Evolutionary conservation across 768 basidiomycete genomes (phyloP).

Genomic region (Saitozyma podzolica): DNA sequence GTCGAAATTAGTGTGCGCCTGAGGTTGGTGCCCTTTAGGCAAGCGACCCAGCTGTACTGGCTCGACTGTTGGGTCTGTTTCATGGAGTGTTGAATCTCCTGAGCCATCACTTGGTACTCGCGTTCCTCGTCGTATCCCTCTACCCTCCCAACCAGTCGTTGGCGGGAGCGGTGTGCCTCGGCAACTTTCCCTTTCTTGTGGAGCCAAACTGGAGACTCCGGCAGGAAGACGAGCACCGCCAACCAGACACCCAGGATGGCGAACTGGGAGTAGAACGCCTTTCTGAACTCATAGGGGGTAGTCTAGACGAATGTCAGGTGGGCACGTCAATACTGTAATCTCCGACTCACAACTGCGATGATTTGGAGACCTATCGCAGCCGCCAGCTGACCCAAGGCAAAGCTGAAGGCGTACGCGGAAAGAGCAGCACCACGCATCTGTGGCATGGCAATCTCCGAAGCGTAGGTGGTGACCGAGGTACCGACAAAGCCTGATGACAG

Average conservation of each 20-base stretch:
- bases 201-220: constrained; percentile 29
- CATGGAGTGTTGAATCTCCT: constrained; percentile 14
- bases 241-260: constrained; percentile 21
- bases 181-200: constrained; percentile 20
- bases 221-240: constrained; percentile 14
- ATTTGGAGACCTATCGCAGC: constrained; percentile 16
- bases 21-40: constrained; percentile 15
- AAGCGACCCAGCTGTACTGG: constrained; percentile 1
- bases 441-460: constrained; percentile 18
- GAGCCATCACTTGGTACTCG: constrained; percentile 24
- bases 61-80: background rate
- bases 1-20: constrained; percentile 15
- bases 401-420: constrained; percentile 14
- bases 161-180: constrained; percentile 14
- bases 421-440: constrained; percentile 13
- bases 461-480: constrained; percentile 15
- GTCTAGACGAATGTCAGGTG: background rate
- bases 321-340: constrained; percentile 3
- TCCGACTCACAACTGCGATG: constrained; percentile 10
- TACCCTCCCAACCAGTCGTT: constrained; percentile 16
- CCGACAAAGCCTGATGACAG: constrained; percentile 16
- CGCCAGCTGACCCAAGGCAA: constrained; percentile 16
- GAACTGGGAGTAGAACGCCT: constrained; percentile 30
- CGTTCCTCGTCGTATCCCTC: constrained; percentile 28
- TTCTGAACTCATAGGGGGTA: constrained; percentile 10